Conservation (phyloP, 768 basidiomycete genomes). For the Antrodiella citrinella region DNA sequence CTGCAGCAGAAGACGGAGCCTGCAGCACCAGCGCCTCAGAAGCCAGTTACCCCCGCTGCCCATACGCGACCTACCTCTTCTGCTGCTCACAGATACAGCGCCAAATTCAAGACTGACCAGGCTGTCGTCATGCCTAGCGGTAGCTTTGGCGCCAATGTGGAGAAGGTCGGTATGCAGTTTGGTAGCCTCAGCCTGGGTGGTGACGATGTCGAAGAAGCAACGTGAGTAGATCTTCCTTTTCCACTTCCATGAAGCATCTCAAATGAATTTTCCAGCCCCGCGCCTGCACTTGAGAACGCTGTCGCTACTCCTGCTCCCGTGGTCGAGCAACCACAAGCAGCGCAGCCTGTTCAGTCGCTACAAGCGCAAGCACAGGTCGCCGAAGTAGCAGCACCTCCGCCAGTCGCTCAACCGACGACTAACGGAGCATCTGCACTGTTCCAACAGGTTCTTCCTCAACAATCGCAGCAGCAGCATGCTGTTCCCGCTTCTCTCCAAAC, state of each 20-base stretch:
- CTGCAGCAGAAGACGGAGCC: slow-evolving; percentile 10
- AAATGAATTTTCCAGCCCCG: not conserved
- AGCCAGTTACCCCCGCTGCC: slow-evolving; percentile 35
- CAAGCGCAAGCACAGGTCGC: slow-evolving; percentile 3
- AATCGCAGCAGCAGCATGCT: slow-evolving; percentile 17
- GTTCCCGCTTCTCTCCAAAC: slow-evolving; percentile 3
- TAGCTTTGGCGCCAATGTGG: slow-evolving; percentile 52
- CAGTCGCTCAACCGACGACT: slow-evolving; percentile 26
- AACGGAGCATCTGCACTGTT: slow-evolving; percentile 13
- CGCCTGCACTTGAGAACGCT: not conserved
- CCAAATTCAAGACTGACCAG: slow-evolving; percentile 69
- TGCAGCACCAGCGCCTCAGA: slow-evolving; percentile 24
- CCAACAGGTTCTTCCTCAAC: slow-evolving; percentile 20
- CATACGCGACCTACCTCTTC: slow-evolving; percentile 41
- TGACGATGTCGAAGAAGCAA: slow-evolving; percentile 44
- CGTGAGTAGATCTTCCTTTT: slow-evolving; percentile 32
- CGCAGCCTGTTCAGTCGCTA: slow-evolving; percentile 14
- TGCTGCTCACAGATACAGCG: slow-evolving; percentile 45
- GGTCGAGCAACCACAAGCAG: slow-evolving; percentile 20
- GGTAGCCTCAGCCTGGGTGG: slow-evolving; percentile 75
- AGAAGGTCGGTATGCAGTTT: slow-evolving; percentile 87
- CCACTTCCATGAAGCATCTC: not conserved
- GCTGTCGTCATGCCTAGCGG: slow-evolving; percentile 73
- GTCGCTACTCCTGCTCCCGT: slow-evolving; percentile 23
- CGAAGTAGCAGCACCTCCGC: slow-evolving; percentile 18